phyloP scores from a whole-genome alignment of 257 asterid genomes.

The Nicotiana undulata region DNA sequence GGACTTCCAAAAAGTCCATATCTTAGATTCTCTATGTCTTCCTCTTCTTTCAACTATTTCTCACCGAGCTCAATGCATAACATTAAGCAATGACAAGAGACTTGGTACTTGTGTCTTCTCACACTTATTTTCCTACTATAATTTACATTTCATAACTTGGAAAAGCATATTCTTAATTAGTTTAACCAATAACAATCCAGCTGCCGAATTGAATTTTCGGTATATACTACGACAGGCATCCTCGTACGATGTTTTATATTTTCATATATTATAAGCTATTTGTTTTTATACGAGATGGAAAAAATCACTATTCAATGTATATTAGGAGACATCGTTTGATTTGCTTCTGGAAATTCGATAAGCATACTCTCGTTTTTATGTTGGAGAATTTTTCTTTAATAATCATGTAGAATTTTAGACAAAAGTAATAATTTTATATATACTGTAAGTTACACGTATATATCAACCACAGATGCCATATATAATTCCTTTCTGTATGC shows the following conservation, averaged over 20 bases:
- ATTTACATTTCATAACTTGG: background rate
- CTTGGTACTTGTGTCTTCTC: background rate
- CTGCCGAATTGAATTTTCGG: background rate
- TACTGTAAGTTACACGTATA: too few relatives aligned
- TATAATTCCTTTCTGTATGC: too few relatives aligned
- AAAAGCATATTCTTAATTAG: background rate
- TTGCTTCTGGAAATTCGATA: background rate
- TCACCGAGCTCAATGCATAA: background rate
- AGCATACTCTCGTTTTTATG: background rate
- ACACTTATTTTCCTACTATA: background rate
- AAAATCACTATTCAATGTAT: background rate
- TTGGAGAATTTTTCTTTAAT: background rate
- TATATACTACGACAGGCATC: background rate
- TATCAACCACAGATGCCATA: too few relatives aligned
- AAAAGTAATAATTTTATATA: too few relatives aligned
- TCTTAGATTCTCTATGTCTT: conserved; percentile 40
- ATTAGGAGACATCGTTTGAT: background rate
- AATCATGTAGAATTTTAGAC: background rate
- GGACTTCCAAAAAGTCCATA: conserved; percentile 17
- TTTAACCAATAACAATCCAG: background rate
- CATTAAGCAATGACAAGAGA: background rate
- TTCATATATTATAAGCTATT: too few relatives aligned
- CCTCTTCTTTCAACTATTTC: conserved; percentile 16
- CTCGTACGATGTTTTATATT: too few relatives aligned
- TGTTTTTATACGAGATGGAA: background rate